These are phyloP conservation scores for Suillus discolor DNA, from an alignment of 768 basidiomycete genomes.

Conservation along the genomic window DNA sequence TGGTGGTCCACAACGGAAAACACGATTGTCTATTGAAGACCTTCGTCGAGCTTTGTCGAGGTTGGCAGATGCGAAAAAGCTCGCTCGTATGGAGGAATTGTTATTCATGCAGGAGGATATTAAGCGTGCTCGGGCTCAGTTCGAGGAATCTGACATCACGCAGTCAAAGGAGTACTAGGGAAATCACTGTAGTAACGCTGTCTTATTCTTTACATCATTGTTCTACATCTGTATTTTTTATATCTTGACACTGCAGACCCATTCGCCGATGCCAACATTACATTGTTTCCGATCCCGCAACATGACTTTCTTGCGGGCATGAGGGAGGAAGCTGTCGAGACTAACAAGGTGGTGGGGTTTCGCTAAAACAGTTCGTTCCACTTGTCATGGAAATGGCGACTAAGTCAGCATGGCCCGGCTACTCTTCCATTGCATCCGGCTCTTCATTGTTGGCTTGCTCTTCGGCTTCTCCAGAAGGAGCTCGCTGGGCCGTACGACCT, in stretches of 20 bases:
- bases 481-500: slow-evolving; percentile 44
- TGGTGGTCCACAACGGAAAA: slow-evolving; percentile 67
- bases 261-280: not conserved
- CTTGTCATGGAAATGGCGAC: slow-evolving; percentile 2
- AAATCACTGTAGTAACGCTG: not conserved
- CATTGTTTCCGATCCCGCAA: not conserved
- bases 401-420: slow-evolving; percentile 13
- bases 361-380: not conserved
- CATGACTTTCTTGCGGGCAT: not conserved
- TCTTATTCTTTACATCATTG: slow-evolving; percentile 12
- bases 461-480: slow-evolving; percentile 26
- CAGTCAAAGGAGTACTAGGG: slow-evolving; percentile 49
- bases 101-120: slow-evolving; percentile 95
- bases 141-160: slow-evolving; percentile 57
- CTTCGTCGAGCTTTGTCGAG: slow-evolving; percentile 77
- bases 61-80: slow-evolving; percentile 89
- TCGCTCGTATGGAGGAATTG: slow-evolving; percentile 90
- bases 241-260: not conserved
- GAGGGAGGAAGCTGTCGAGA: not conserved
- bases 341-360: not conserved
- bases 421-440: slow-evolving; percentile 71
- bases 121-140: slow-evolving; percentile 82
- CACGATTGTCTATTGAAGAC: slow-evolving; percentile 85
- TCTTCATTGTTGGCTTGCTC: slow-evolving; percentile 36
- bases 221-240: slow-evolving; percentile 13